Evolutionary conservation across 306 rosid species (phyloP).

Genomic region (Cercis canadensis): DNA sequence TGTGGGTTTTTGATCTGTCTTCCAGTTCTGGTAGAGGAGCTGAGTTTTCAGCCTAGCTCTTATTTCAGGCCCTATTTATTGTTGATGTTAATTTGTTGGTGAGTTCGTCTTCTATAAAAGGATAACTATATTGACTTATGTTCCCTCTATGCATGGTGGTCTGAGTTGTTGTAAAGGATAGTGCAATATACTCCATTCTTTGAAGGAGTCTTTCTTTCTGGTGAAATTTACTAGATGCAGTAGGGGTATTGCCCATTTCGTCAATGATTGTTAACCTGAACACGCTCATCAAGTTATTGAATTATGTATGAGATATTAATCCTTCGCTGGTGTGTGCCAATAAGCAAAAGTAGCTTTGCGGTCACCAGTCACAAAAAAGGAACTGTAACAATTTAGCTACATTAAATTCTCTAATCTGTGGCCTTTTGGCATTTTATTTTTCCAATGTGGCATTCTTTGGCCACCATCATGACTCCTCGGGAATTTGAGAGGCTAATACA

Average conservation of each 20-base stretch:
- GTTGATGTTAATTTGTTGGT: background rate
- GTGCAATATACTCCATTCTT: background rate
- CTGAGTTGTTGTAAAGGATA: background rate
- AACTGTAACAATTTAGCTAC: conserved; percentile 3
- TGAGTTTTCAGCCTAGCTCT: background rate
- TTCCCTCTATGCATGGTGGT: background rate
- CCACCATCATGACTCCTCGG: background rate
- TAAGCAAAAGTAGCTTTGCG: background rate
- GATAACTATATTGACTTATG: background rate
- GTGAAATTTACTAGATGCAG: background rate
- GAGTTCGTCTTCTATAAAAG: conserved; percentile 4
- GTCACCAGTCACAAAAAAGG: background rate
- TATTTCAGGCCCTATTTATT: background rate
- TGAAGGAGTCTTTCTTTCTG: background rate
- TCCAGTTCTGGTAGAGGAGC: background rate
- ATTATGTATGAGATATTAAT: background rate
- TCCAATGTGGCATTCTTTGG: background rate
- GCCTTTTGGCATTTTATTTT: background rate
- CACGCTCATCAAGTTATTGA: background rate
- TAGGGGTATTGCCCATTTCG: conserved; percentile 2
- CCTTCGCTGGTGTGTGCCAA: background rate
- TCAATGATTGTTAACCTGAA: background rate
- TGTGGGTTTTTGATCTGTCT: background rate
- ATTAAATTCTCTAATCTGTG: too few species aligned
- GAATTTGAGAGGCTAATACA: too few species aligned